Percentiles rank a stretch among this genome's conserved stretches.
Conservation (phyloP, 2,329 filamentous ascomycete genomes). For the Hymenoscyphus salicellus region DNA sequence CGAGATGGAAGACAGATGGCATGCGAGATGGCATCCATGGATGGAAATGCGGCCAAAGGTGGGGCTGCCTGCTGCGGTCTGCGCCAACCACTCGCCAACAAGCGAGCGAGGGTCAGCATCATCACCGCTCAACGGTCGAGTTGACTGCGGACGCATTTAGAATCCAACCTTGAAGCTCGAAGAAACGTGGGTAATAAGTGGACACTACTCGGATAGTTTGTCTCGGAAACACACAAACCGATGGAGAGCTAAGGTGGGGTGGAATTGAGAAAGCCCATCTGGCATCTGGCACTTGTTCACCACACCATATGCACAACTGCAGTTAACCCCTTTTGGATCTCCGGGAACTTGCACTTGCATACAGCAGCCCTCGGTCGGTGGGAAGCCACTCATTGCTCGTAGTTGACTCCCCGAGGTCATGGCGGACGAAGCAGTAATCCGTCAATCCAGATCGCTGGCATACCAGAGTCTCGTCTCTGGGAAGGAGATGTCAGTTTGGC, state of each 20-base stretch:
- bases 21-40: not conserved
- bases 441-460: not conserved
- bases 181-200: not conserved
- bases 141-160: conserved; percentile 7
- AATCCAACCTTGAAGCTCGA: not conserved
- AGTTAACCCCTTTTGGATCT: not conserved
- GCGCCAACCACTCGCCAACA: conserved; percentile 5
- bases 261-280: not conserved
- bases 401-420: not conserved
- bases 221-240: not conserved
- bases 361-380: not conserved
- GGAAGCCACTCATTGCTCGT: not conserved
- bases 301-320: too few species aligned
- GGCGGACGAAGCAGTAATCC: not conserved
- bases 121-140: conserved; percentile 3
- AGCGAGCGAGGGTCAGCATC: conserved; percentile 9
- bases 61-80: not conserved
- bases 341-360: conserved; percentile 1
- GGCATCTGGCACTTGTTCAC: not conserved
- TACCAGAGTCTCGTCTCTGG: not conserved
- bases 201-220: not conserved
- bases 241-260: not conserved
- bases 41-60: not conserved
- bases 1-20: not conserved
- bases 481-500: not conserved